Base-by-base conservation (phyloP, 2,329 filamentous ascomycete genomes). In the Neobulgaria alba region DNA sequence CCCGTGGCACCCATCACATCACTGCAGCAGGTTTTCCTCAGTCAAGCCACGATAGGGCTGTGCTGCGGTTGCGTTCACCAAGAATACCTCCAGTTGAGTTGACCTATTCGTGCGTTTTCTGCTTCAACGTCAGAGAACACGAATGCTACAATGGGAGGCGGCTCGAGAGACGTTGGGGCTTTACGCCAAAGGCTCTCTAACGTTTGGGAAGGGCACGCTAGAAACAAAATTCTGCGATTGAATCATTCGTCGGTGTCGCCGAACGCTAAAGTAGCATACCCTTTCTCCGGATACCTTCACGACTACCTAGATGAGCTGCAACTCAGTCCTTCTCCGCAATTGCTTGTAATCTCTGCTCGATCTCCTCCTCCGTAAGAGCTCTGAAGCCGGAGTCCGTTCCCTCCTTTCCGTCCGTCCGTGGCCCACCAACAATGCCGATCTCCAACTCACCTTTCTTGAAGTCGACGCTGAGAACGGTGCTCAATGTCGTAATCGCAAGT, bases 361-460 rank as follows among this genome's bases (percentile, higher is more conserved):
- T 95, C 77, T 98, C 90, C 26, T 96, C 89, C 67, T 95, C 90
- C 20, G 85, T 94, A 65, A 98, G 74, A 55, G 81, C 83, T 63
- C 89, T 80, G 74, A 98, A 98, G 48, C 71, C 72, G 36, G 82
- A 66, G 57, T 86, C 76, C 49, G 82, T 84, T 51, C 86, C 87
- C 63, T 93, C 85, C 67, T 85, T 75, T 53, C 89, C 90, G 60
- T 94, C 86, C 44, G 72, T 67, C 57, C 79, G 76, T 43, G 90
- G 89, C 20, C 88, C 90, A 52, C 92, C 92, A 40, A 95, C 92
- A 60, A 98, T 89, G 49, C 92, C 92, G 66, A 98, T 86, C 70
- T 98, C 92, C 63, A 98, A 82, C 72, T 98, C 92, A 56, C 85
- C 85, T 75, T 96, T 96, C 78, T 98, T 98, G 74, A 98, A 98